phyloP scores from a whole-genome alignment of 31 red algal species.

The Asparagopsis taxiformis region DNA sequence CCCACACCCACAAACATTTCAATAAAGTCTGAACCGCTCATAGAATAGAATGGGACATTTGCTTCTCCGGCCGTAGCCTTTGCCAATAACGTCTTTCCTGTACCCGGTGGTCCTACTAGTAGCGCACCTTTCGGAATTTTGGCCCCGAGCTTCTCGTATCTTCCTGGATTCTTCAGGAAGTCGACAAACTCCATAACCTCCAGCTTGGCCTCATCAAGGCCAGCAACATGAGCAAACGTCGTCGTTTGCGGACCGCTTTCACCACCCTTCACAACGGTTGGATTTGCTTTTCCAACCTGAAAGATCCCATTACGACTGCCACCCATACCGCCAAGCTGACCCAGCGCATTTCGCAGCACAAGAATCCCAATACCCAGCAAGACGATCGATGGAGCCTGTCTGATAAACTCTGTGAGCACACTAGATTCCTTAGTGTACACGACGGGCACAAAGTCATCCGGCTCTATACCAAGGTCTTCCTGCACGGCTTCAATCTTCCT shows the following conservation, averaged over 20 bases:
- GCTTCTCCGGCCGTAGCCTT: slow-evolving; percentile 98
- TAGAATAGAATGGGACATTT: slow-evolving; percentile 98
- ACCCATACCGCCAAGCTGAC: slow-evolving; percentile 66
- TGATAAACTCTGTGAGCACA: slow-evolving; percentile 46
- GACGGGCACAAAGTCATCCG: slow-evolving; percentile 90
- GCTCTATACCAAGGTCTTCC: slow-evolving; percentile 86
- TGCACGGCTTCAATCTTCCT: slow-evolving; percentile 84
- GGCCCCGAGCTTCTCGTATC: slow-evolving; percentile 88
- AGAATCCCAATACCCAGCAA: slow-evolving; percentile 83
- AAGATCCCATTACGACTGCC: slow-evolving; percentile 89
- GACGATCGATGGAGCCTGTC: slow-evolving; percentile 75
- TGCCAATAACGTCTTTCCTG: slow-evolving; percentile 97
- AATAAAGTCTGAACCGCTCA: slow-evolving; percentile 98
- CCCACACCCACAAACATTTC: slow-evolving; percentile 99
- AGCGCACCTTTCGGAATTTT: slow-evolving; percentile 99
- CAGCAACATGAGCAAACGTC: slow-evolving; percentile 94
- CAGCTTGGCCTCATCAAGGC: slow-evolving; percentile 96
- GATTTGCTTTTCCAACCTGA: slow-evolving; percentile 97
- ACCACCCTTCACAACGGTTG: slow-evolving; percentile 81
- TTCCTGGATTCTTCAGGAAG: slow-evolving; percentile 88
- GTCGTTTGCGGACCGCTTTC: slow-evolving; percentile 37
- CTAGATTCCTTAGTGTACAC: slow-evolving; percentile 76
- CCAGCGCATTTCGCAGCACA: slow-evolving; percentile 70
- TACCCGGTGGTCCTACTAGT: slow-evolving; percentile 98
- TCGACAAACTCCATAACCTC: slow-evolving; percentile 99